These are phyloP conservation scores for Simplicillium aogashimaense DNA, from an alignment of 2,329 filamentous ascomycete species.

Conservation along the genomic window DNA sequence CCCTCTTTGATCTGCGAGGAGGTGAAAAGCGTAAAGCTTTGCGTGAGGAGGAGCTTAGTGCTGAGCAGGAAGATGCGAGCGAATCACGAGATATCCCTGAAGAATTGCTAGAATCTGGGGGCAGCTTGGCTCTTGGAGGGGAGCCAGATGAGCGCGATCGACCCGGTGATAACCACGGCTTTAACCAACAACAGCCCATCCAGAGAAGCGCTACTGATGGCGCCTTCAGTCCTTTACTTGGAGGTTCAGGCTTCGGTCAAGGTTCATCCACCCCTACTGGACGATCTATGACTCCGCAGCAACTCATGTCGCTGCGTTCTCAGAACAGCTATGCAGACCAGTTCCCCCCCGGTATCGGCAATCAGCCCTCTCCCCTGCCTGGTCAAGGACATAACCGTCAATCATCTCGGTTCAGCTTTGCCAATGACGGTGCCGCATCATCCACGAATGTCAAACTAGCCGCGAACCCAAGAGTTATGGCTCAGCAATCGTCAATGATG, in stretches of 20 bases:
- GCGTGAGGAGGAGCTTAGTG: slow-evolving; percentile 58
- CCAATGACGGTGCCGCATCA: slow-evolving; percentile 54
- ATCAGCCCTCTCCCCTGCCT: slow-evolving; percentile 37
- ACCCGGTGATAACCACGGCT: slow-evolving; percentile 36
- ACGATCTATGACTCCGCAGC: slow-evolving; percentile 71
- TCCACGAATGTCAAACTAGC: slow-evolving; percentile 59
- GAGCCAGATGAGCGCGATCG: slow-evolving; percentile 77
- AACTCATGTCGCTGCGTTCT: slow-evolving; percentile 60
- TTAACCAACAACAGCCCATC: slow-evolving; percentile 63
- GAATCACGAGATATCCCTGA: slow-evolving; percentile 46
- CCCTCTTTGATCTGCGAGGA: slow-evolving; percentile 73
- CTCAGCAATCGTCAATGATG: slow-evolving; percentile 82
- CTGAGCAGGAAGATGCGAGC: slow-evolving; percentile 36
- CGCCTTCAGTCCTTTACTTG: slow-evolving; percentile 42
- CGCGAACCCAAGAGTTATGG: slow-evolving; percentile 73
- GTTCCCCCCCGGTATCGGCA: slow-evolving; percentile 48
- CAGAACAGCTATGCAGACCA: slow-evolving; percentile 50
- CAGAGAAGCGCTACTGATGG: slow-evolving; percentile 50
- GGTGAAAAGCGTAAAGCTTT: slow-evolving; percentile 72
- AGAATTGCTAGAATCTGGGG: slow-evolving; percentile 69
- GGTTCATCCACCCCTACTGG: slow-evolving; percentile 43
- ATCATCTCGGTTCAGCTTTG: slow-evolving; percentile 79
- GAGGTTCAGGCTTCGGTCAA: slow-evolving; percentile 35
- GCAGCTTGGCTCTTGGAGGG: slow-evolving; percentile 79
- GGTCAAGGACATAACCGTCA: slow-evolving; percentile 67